Conservation (phyloP, 768 basidiomycete genomes). For the Mycena galericulata region DNA sequence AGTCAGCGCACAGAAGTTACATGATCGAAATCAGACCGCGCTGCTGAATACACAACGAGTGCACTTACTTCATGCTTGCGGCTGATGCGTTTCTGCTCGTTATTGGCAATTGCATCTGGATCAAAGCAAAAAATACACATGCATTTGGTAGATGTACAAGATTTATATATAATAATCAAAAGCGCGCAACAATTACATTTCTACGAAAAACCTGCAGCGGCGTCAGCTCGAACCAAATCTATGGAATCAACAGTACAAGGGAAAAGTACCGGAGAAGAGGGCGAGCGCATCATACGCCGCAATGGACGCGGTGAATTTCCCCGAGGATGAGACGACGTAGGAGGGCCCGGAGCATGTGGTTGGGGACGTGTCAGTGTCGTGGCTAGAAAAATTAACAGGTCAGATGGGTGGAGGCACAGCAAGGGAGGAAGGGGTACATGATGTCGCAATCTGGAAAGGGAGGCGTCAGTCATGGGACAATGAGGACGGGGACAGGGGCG, state of each 20-base stretch:
- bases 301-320: slow-evolving; percentile 25
- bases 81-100: too few species aligned
- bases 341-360: slow-evolving; percentile 24
- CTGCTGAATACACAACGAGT: too few species aligned
- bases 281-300: slow-evolving; percentile 26
- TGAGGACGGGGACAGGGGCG: neutral
- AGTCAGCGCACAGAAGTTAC: too few species aligned
- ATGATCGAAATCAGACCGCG: too few species aligned
- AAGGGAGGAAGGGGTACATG: slow-evolving; percentile 4
- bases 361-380: slow-evolving; percentile 24
- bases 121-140: slow-evolving; percentile 11
- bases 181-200: slow-evolving; percentile 5
- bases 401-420: slow-evolving; percentile 3
- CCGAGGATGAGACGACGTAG: slow-evolving; percentile 21
- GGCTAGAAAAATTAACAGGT: slow-evolving; percentile 12
- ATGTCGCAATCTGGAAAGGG: slow-evolving; percentile 28
- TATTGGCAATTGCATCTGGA: slow-evolving; percentile 6
- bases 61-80: neutral
- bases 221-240: slow-evolving; percentile 15
- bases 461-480: slow-evolving; percentile 10
- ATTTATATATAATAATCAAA: slow-evolving; percentile 14
- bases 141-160: slow-evolving; percentile 18
- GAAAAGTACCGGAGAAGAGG: slow-evolving; percentile 21
- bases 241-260: slow-evolving; percentile 3
- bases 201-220: slow-evolving; percentile 19